Base-by-base conservation (phyloP, 1,139 yeast species). In the Barnettozyma hawaiiensis region DNA sequence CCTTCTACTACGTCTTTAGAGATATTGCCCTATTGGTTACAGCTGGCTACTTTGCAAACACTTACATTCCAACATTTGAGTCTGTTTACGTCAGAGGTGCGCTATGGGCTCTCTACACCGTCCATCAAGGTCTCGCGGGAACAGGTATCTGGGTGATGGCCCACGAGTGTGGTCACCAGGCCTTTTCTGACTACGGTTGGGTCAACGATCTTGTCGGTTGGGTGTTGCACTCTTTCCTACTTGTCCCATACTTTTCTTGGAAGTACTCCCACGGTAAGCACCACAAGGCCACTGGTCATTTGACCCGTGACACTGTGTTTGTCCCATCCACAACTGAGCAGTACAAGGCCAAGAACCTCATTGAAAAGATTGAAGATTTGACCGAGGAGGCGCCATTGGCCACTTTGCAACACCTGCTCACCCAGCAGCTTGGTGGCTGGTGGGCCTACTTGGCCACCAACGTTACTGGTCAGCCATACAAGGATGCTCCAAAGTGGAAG, bases 111-210 rank as follows among this genome's bases (percentile, higher is more conserved):
- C 64, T 60, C 29, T 81, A 81, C 62, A 73, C 77, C 22, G 60
- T 71, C 46, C 63, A 67, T 35, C 77, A 78, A 54, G 86, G 94
- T 39, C 69, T 84, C 52, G 73, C 81, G 56, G 85, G 85, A 26
- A 81, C 86, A 48, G 95, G 95, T 28, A 59, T 82, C 52, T 85
- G 95, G 95, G 82, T 85, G 49, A 65, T 85, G 62, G 95, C 95
- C 47, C 95, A 85, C 65, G 95, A 85, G 66, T 85, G 95, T 69
- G 95, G 95, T 42, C 95, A 85, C 64, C 83, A 80, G 46, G 95
- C 95, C 24, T 85, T 85, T 59, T 76, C 85, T 21, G 87, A 84
- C 57, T 80, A 78, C 59, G 75, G 74, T 50, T 62, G 69, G 60
- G 74, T 85, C 50, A 85, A 85, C 62, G 92, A 85, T 62, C 63